Base-by-base conservation (phyloP, 2,329 filamentous ascomycete species). In the Sarocladiaceae sp. region DNA sequence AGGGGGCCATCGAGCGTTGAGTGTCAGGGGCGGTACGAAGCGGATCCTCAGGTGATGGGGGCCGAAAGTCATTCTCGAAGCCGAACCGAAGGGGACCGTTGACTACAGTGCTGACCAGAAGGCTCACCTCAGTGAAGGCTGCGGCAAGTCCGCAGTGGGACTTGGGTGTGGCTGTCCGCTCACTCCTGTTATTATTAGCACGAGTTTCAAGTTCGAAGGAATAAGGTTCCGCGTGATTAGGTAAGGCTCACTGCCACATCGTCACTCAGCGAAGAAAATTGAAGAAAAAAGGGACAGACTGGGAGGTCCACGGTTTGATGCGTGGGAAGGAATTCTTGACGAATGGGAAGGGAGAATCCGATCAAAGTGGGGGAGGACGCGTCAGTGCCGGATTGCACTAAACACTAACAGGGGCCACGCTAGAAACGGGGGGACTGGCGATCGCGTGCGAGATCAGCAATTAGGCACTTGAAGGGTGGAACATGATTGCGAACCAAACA, bases 41-140 rank as follows among this genome's bases (percentile, higher is more conserved):
- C 8, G 20, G 17, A 22, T 23, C 6, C 12, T 10, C 7, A 23
- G 20, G 37, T 8, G 8, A 22, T 20, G 17, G 23, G 37, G 23
- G 10, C 40, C 8, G 17, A n/a, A n/a, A 44, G 15, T 44, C n/a
- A n/a, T 44, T 44, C 40, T 44, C 40, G 40, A 44, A 44, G 37
- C 17, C 11, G 17, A 22, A 20, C 17, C 17, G 37, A 40, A 40
- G 37, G 37, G 20, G 35, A 6, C 35, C n/a, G 11, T 23, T 7
- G 20, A 23, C 6, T 22, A 40, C n/a, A n/a, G n/a, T n/a, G n/a
- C n/a, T n/a, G n/a, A n/a, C n/a, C n/a, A n/a, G n/a, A n/a, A n/a
- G n/a, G n/a, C n/a, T n/a, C n/a, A n/a, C n/a, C n/a, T n/a, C n/a
- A n/a, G n/a, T n/a, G n/a, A n/a, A n/a, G n/a, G n/a, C n/a, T n/a